A percentile compares a stretch with the other conserved stretches of the same genome.
Evolutionary conservation across 768 basidiomycete species (phyloP).

Genomic region (Boletus coccyginus): DNA sequence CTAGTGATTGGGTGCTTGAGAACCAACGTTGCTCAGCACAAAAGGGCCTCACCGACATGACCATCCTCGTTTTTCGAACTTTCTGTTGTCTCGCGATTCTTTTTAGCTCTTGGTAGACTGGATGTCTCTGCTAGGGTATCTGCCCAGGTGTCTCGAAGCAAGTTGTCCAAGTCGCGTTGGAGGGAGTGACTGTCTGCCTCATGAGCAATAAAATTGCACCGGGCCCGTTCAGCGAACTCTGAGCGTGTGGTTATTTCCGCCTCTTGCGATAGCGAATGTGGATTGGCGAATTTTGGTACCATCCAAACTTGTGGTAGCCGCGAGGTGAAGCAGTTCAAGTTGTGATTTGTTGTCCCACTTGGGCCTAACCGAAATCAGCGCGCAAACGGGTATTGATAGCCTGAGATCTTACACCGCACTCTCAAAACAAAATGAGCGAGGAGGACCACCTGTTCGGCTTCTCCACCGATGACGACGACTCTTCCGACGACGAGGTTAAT

Average conservation of each 20-base stretch:
- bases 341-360: constrained; percentile 15
- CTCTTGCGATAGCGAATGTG: constrained; percentile 38
- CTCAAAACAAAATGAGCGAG: constrained; percentile 19
- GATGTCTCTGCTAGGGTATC: constrained; percentile 4
- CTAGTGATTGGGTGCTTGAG: constrained; percentile 23
- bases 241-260: constrained; percentile 37
- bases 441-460: constrained; percentile 67
- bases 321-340: constrained; percentile 4
- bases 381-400: no score
- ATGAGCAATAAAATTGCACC: not conserved
- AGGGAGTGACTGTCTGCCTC: constrained; percentile 12
- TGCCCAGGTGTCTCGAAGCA: constrained; percentile 24
- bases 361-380: no score
- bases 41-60: not conserved
- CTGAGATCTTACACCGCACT: not conserved
- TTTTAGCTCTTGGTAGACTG: not conserved
- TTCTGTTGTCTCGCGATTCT: constrained; percentile 4
- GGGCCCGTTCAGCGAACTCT: constrained; percentile 21
- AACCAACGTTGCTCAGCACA: not conserved
- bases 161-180: constrained; percentile 20
- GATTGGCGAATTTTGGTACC: constrained; percentile 32
- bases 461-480: constrained; percentile 71
- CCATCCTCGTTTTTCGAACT: not conserved
- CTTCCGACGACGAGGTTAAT: constrained; percentile 73
- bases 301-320: no score